A percentile compares a stretch with the other conserved stretches of the same genome.
phyloP scores from a whole-genome alignment of 768 basidiomycete species.

The Phylloporus rhodoxanthus region DNA sequence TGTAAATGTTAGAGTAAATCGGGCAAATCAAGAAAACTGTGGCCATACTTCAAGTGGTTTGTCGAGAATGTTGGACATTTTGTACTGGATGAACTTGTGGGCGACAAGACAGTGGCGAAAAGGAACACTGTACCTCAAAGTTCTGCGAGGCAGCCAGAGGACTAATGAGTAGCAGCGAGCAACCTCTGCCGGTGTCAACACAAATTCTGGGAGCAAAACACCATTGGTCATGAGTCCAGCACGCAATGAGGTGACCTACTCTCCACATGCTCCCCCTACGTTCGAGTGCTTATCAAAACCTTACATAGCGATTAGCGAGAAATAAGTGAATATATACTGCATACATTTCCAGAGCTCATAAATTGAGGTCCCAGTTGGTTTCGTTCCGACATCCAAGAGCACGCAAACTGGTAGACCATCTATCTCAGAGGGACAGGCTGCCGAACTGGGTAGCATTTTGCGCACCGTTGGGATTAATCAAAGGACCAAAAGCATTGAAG shows the following conservation, averaged over 20 bases:
- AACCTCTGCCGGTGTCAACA: constrained; percentile 72
- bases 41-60: constrained; percentile 80
- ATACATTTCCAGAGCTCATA: constrained; percentile 94
- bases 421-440: background rate
- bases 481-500: constrained; percentile 91
- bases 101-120: background rate
- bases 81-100: constrained; percentile 49
- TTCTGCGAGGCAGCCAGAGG: constrained; percentile 92
- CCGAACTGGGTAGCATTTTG: background rate
- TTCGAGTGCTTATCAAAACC: constrained; percentile 75
- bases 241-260: constrained; percentile 40
- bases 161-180: constrained; percentile 62
- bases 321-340: constrained; percentile 3
- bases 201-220: constrained; percentile 50
- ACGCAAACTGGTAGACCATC: constrained; percentile 57
- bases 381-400: constrained; percentile 92
- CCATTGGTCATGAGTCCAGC: background rate
- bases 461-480: constrained; percentile 77
- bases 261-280: constrained; percentile 95
- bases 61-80: constrained; percentile 94
- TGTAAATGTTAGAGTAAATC: constrained; percentile 12
- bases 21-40: background rate
- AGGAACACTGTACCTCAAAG: constrained; percentile 55
- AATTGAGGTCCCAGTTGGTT: constrained; percentile 89
- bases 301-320: constrained; percentile 12